Evolutionary conservation across 257 asterid species (phyloP), one percentile per base, ranked within the genome.

Genomic region (Solanum ahanhuiri): DNA sequence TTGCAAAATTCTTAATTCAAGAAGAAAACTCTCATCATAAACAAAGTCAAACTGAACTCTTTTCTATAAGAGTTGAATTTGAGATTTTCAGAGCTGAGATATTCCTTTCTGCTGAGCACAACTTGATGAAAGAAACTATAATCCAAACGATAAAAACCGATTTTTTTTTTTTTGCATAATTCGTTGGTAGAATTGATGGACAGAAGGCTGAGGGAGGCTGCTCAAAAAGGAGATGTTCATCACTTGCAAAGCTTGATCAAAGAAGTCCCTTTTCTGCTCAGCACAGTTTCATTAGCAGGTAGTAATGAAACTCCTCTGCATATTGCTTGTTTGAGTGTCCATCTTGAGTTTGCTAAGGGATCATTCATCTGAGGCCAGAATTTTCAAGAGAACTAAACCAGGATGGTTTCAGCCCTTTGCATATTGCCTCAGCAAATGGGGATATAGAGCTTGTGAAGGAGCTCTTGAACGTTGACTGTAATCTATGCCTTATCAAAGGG

Each of bases 401-500:
- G 18, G 89, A 88, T 5, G 93, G 93, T 3, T 85, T 86, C 1
- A 90, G 83, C 86, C 91, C 91, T 35, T 54, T 91, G 71, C 92
- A 89, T 82, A 85, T 92, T 33, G 93, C 92, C 6, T 83, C 90
- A 4, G 91, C 91, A 12, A 85, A 35, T 31, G 92, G 94, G 12
- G 76, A 90, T 48, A 14, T 58, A 14, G 93, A 90, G 85, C 86
- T 90, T 25, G 92, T 88, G 79, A 88, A 54, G 12, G 88, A 90
- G 88, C 48, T 92, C 1, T 41, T 92, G 85, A 71, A n/a, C 57
- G n/a, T 85, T 8, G 90, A 89, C 31, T 4, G 10, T 30, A 83
- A 86, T 75, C 85, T 92, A 9, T 92, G 91, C 37, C n/a, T 89
- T 23, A 33, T 85, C 8, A 87, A 88, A 79, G 92, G 94, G 1